A percentile compares a stretch with the other conserved stretches of the same genome.
Conservation (phyloP, 73 alveolate species). For the Tetrahymena thermophila region DNA sequence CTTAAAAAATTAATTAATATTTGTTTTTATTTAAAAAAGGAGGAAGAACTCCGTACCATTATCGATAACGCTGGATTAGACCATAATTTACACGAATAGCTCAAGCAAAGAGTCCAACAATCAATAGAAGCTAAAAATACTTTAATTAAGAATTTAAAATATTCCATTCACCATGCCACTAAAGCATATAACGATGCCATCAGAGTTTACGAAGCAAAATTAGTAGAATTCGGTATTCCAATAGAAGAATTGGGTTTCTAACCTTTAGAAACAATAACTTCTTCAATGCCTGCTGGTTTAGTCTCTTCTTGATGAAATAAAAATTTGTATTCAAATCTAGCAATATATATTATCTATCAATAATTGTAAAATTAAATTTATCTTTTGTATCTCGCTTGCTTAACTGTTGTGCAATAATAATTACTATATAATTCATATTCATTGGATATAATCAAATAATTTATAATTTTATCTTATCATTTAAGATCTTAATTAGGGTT, state of each 20-base stretch:
- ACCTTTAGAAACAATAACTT: conserved; percentile 80
- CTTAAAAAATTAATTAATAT: neutral
- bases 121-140: conserved; percentile 75
- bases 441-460: no score
- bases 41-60: conserved; percentile 53
- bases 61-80: conserved; percentile 59
- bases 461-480: no score
- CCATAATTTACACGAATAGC: conserved; percentile 53
- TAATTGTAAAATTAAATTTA: neutral
- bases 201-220: conserved; percentile 94
- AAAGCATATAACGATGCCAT: conserved; percentile 96
- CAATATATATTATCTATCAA: neutral
- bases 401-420: no score
- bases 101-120: conserved; percentile 67
- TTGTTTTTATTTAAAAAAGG: conserved; percentile 21
- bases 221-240: conserved; percentile 93
- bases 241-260: conserved; percentile 93
- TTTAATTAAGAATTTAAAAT: conserved; percentile 71
- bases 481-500: no score
- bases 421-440: no score
- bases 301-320: conserved; percentile 63
- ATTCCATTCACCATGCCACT: conserved; percentile 89
- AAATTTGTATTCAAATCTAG: neutral
- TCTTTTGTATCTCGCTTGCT: neutral
- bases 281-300: conserved; percentile 95